Percentiles rank a stretch among this genome's conserved stretches.
These are phyloP conservation scores for Daedalea quercina DNA, from an alignment of 768 basidiomycete species.

Conservation along the genomic window DNA sequence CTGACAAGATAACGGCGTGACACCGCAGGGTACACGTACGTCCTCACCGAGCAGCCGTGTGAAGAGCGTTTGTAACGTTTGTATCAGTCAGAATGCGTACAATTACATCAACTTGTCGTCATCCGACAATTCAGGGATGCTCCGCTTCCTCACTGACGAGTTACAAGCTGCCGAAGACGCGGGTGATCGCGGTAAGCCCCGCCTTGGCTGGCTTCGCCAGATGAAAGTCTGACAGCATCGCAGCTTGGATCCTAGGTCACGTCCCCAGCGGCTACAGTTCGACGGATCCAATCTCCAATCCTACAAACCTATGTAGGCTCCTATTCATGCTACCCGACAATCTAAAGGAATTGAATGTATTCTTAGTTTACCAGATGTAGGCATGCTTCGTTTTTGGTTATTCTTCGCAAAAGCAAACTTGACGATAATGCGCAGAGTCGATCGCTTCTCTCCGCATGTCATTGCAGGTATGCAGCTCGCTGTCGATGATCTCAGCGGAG, in stretches of 20 bases:
- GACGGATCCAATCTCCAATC: constrained; percentile 49
- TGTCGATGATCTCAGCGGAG: neutral
- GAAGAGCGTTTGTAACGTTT: neutral
- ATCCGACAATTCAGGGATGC: constrained; percentile 67
- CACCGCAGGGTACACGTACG: constrained; percentile 22
- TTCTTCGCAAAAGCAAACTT: no score
- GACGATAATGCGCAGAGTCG: constrained; percentile 38
- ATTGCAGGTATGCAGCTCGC: constrained; percentile 44
- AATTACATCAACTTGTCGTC: constrained; percentile 71
- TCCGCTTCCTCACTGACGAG: constrained; percentile 72
- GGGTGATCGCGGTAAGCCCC: constrained; percentile 54
- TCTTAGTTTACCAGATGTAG: constrained; percentile 42
- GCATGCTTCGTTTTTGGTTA: neutral
- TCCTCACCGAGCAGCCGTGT: neutral
- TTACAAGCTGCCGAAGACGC: constrained; percentile 71
- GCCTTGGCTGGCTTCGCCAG: neutral
- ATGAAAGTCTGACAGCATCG: constrained; percentile 1
- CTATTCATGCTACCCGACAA: neutral
- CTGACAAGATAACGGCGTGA: neutral
- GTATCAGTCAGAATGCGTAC: constrained; percentile 56
- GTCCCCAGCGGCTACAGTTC: constrained; percentile 66
- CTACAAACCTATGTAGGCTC: constrained; percentile 54
- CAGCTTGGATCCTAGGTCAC: constrained; percentile 47
- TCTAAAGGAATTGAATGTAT: neutral
- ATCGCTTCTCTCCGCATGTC: constrained; percentile 71